Conservation (phyloP, 768 basidiomycete genomes). For the Scleroderma bovista region DNA sequence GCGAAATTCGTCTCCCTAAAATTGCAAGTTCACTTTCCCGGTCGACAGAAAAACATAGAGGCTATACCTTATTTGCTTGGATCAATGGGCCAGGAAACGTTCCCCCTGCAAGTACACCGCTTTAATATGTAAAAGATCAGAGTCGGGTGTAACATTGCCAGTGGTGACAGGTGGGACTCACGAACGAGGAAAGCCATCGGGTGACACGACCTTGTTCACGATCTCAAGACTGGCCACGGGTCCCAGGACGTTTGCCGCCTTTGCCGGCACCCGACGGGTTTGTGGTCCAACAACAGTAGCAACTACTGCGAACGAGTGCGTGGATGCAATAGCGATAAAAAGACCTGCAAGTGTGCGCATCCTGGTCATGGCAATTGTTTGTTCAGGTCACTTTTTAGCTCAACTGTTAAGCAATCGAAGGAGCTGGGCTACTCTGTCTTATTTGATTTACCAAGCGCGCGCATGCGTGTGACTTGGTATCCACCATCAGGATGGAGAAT, state of each 20-base stretch:
- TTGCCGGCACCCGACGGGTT: background rate
- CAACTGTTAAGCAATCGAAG: no score
- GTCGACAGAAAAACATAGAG: no score
- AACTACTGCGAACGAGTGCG: background rate
- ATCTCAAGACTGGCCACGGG: conserved; percentile 22
- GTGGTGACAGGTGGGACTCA: background rate
- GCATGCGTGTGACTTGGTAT: no score
- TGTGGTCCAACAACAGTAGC: background rate
- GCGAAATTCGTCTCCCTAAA: conserved; percentile 6
- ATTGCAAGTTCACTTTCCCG: background rate
- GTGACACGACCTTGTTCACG: conserved; percentile 32
- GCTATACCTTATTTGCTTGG: conserved; percentile 21
- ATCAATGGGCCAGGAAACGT: conserved; percentile 38
- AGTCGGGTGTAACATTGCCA: background rate
- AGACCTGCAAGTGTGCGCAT: background rate
- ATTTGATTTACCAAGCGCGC: no score
- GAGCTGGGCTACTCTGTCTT: no score
- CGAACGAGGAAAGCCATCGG: conserved; percentile 30
- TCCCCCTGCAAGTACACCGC: conserved; percentile 28
- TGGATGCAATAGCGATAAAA: background rate
- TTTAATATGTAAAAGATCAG: background rate
- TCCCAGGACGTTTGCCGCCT: background rate
- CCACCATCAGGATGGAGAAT: no score
- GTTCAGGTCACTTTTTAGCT: no score
- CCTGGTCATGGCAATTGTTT: background rate